A percentile compares a stretch with the other conserved stretches of the same genome.
Evolutionary conservation across 2,329 filamentous ascomycete species (phyloP).

Genomic region (Fusarium sp.): DNA sequence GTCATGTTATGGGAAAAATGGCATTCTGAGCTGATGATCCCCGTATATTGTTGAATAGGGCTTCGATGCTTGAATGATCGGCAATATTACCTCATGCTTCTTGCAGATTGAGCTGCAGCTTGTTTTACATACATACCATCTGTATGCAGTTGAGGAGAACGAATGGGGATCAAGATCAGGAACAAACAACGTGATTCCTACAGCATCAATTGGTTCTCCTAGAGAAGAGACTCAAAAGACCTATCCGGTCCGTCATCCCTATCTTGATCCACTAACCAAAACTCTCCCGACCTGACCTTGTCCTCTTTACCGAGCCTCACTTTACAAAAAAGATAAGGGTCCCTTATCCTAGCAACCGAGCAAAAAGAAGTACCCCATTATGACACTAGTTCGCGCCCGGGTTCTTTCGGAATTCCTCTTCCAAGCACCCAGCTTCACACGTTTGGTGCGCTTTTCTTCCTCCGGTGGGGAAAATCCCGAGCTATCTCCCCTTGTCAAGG

Average conservation of each 20-base stretch:
- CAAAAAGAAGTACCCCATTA: background rate
- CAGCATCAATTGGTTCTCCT: background rate
- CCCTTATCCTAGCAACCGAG: constrained; percentile 13
- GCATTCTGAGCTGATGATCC: background rate
- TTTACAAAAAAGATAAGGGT: constrained; percentile 30
- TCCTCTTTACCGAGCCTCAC: constrained; percentile 15
- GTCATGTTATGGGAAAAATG: constrained; percentile 19
- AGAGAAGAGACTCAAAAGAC: background rate
- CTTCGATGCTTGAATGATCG: constrained; percentile 12
- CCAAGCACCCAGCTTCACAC: background rate
- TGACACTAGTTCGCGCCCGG: constrained; percentile 19
- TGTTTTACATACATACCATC: background rate
- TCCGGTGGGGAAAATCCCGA: constrained; percentile 36
- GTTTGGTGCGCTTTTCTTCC: constrained; percentile 23
- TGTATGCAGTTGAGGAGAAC: background rate
- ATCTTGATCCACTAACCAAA: constrained; percentile 8
- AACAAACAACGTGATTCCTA: constrained; percentile 1
- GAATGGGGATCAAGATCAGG: background rate
- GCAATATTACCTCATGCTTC: constrained; percentile 26
- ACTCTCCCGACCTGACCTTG: constrained; percentile 12
- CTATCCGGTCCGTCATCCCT: constrained; percentile 11
- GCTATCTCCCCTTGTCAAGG: constrained; percentile 29
- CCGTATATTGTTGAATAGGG: constrained; percentile 5
- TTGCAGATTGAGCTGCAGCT: constrained; percentile 21
- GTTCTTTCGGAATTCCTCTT: constrained; percentile 39